phyloP scores from a whole-genome alignment of 129 eudicot species.

The Artemisia argyi region DNA sequence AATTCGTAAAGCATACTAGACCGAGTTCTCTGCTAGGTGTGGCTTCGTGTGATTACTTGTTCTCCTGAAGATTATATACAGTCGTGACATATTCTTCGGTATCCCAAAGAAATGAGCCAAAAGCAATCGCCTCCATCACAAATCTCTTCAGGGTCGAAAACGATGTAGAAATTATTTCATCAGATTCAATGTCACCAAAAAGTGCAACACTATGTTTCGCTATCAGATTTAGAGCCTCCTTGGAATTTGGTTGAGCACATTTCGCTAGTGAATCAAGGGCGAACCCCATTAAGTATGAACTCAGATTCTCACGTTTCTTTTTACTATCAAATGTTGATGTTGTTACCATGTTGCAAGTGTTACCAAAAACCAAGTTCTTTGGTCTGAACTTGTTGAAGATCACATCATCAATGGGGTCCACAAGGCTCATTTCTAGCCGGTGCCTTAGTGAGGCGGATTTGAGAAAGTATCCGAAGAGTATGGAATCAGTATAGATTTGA shows the following conservation, averaged over 20 bases:
- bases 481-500: constrained; percentile 57
- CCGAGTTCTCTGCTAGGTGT: constrained; percentile 10
- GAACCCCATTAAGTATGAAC: constrained; percentile 59
- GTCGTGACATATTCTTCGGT: constrained; percentile 58
- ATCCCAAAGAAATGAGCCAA: constrained; percentile 90
- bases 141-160: constrained; percentile 74
- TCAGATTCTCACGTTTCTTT: constrained; percentile 44
- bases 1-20: constrained; percentile 13
- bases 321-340: constrained; percentile 26
- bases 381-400: constrained; percentile 34
- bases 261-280: constrained; percentile 46
- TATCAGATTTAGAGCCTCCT: constrained; percentile 61
- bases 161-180: constrained; percentile 66
- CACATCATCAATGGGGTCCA: constrained; percentile 29
- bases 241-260: constrained; percentile 71
- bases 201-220: constrained; percentile 60
- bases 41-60: constrained; percentile 18
- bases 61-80: constrained; percentile 71
- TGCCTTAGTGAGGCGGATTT: constrained; percentile 74
- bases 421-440: constrained; percentile 50
- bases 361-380: constrained; percentile 42
- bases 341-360: constrained; percentile 22
- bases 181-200: constrained; percentile 54
- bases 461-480: constrained; percentile 75
- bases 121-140: constrained; percentile 80